Conservation (phyloP, 2,329 filamentous ascomycete species). For the Sporothrix globosa region DNA sequence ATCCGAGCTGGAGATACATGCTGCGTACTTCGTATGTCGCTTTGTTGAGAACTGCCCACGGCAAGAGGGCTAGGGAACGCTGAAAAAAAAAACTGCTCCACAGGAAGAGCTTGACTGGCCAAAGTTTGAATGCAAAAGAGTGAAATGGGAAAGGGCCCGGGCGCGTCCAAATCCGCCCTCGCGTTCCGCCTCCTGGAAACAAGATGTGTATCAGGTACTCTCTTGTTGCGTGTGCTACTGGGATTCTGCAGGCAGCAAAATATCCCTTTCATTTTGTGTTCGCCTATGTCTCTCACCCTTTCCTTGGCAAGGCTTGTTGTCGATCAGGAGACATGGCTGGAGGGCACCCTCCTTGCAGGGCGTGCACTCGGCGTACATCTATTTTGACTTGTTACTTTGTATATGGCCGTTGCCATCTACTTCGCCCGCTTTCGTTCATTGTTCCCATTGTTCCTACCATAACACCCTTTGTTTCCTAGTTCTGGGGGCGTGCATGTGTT, state of each 20-base stretch:
- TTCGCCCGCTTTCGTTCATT: not conserved
- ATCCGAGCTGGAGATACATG: not conserved
- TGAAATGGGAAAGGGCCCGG: conserved; percentile 14
- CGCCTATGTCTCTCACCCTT: not conserved
- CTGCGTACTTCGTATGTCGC: not conserved
- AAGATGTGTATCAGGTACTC: conserved; percentile 27
- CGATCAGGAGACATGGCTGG: conserved; percentile 32
- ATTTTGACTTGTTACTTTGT: not conserved
- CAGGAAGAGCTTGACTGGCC: not conserved
- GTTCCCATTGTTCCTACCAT: not conserved
- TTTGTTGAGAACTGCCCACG: not conserved
- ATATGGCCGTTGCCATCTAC: not conserved
- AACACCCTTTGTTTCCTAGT: not conserved
- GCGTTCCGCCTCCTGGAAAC: conserved; percentile 31
- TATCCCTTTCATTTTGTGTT: not conserved
- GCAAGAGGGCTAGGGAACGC: not conserved
- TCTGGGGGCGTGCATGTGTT: not conserved
- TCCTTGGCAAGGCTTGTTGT: conserved; percentile 30
- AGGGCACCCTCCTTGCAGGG: not conserved
- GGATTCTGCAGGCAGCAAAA: not conserved
- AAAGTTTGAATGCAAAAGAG: conserved; percentile 5
- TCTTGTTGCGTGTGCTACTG: not conserved
- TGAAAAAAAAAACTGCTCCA: not conserved
- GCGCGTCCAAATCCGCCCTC: conserved; percentile 23
- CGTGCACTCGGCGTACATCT: not conserved